Base-by-base conservation (phyloP, 2,329 filamentous ascomycete species). In the Trichoderma koningiopsis region DNA sequence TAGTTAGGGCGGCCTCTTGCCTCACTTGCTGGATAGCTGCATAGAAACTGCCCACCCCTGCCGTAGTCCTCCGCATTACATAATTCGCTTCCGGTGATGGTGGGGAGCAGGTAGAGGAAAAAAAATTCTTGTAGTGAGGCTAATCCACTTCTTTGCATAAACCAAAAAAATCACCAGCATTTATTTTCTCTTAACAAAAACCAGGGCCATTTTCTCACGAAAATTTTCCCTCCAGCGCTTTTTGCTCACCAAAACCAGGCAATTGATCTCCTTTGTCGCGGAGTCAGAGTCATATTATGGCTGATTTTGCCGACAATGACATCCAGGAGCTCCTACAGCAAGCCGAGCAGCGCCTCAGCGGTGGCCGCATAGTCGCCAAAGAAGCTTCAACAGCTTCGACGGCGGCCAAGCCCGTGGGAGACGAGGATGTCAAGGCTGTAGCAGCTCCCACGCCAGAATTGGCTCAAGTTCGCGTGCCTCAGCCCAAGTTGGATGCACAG, bases 271-370 rank as follows among this genome's bases (percentile, higher is more conserved):
- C 14, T 53, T 53, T 47, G 40, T 43, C 40, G 40, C 40, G 40
- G 40, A 35, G 11, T 55, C 24, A 10, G 11, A 6, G 63, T 49
- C 55, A 70, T 37, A 71, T 33, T 13, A 72, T 72, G 72, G 62
- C 70, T 47, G 35, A 31, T 19, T 65, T 73, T 29, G 27, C 69
- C 43, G 71, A 73, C 49, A 53, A 43, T 53, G 59, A 67, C 33
- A 57, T 74, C 22, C 63, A 72, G 29, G 19, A 70, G 35, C 68
- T 74, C 40, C 71, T 75, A 16, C 66, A 62, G 31, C 64, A 72
- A 22, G 72, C 72, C 13, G 72, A 73, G 68, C 13, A 68, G 52
- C 65, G 72, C 37, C 62, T 72, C 40, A 40, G 57, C 16, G 35
- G 56, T 47, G 62, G 55, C 29, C 14, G 35, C 49, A 35, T 58